phyloP scores from a whole-genome alignment of 805 yeast genomes.

The Kluyveromyces aestuarii region DNA sequence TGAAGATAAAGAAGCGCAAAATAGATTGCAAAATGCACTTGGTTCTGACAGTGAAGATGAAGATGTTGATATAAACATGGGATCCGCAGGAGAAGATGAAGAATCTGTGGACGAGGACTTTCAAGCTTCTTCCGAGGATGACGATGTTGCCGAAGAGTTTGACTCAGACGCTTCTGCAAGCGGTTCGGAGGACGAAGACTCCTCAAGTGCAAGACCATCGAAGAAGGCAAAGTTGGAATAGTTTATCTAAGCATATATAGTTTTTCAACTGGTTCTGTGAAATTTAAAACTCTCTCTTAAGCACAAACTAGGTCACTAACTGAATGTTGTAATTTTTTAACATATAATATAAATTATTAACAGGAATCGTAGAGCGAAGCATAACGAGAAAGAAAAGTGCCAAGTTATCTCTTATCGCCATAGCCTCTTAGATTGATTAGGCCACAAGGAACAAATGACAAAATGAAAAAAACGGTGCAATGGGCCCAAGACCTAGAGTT shows the following conservation, averaged over 20 bases:
- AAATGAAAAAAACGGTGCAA: no score
- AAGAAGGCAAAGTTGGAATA: constrained; percentile 28
- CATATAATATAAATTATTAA: no score
- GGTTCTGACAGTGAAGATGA: constrained; percentile 44
- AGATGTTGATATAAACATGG: constrained; percentile 41
- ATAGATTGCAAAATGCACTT: constrained; percentile 67
- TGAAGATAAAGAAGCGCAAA: constrained; percentile 83
- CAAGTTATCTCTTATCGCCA: no score
- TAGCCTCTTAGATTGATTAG: no score
- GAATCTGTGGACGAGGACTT: constrained; percentile 86
- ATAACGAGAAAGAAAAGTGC: no score
- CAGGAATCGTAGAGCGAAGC: no score
- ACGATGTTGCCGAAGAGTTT: constrained; percentile 77
- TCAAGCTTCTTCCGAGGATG: constrained; percentile 39
- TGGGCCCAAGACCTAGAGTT: constrained; percentile 14
- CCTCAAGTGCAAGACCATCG: constrained; percentile 27
- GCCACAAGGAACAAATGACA: no score
- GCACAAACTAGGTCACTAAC: not conserved
- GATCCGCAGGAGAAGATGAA: constrained; percentile 73
- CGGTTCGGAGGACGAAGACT: constrained; percentile 24
- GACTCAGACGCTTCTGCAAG: constrained; percentile 47
- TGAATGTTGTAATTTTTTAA: no score
- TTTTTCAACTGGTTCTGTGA: not conserved
- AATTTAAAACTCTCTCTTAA: not conserved
- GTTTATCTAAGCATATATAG: not conserved